Evolutionary conservation across 805 yeast genomes (phyloP), one percentile per base, ranked within the genome.

Genomic region (Ascoidea rubescens): DNA sequence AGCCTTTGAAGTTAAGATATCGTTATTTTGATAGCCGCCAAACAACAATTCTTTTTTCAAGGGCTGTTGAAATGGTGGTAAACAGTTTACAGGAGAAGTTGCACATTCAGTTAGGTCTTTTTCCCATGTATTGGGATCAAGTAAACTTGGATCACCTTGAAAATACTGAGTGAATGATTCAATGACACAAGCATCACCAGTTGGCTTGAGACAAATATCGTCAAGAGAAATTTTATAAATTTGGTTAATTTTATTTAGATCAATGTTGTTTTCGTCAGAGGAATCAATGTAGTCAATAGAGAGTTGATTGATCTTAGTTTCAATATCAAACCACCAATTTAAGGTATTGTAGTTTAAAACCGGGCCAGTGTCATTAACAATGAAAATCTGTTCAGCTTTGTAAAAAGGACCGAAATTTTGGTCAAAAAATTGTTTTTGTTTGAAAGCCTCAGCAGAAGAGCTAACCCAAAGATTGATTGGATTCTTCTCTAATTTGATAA

Each of bases 381-480:
- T 70, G 57, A 87, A 86, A 0, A 87, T 68, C 66, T 91, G 98
- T 60, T 88, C 91, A 4, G 87, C 79, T 59, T 97, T 73, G 68
- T 84, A 93, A 70, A 93, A 91, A 45, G 95, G 96, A 0, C 97
- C 96, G 66, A 91, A 91, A 55, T 80, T 78, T 21, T 75, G 73
- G 63, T 93, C 96, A 62, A 80, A 91, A 58, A 71, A 80, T 52
- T 72, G 68, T 59, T 82, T 81, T 59, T 91, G 83, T 46, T 75
- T 68, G 51, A 73, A 82, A 10, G 89, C 88, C 3, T 77, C 79
- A 7, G 93, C 84, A 21, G 69, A 61, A 2, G 90, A 81, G 57
- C 93, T 83, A 0, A 93, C 98, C 99, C 99, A 91, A 33, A 91
- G 69, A 55, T 82, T 79, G 3, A 85, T 77, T 0, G 99, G 98